Percentiles rank a stretch among this genome's conserved stretches.
Evolutionary conservation across 805 yeast species (phyloP).

Genomic region (Zygosaccharomyces kombuchaensis): DNA sequence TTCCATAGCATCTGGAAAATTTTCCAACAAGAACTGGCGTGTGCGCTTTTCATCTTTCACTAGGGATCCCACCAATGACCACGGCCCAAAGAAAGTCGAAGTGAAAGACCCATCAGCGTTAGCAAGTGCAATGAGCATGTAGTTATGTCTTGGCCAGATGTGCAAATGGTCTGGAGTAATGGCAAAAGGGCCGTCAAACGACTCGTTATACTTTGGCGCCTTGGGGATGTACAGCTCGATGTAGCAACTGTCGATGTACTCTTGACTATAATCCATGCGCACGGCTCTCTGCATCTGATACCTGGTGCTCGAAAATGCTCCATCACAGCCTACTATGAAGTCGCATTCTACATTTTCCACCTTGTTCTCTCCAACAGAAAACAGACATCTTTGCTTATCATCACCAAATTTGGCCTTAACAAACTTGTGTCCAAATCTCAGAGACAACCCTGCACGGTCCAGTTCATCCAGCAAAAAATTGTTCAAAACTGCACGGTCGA

Average conservation of each 20-base stretch:
- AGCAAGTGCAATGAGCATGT: conserved; percentile 87
- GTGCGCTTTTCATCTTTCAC: conserved; percentile 41
- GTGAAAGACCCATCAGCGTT: conserved; percentile 85
- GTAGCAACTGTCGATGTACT: conserved; percentile 79
- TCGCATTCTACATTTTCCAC: conserved; percentile 39
- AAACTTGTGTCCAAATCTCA: conserved; percentile 54
- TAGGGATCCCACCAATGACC: conserved; percentile 56
- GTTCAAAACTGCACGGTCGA: conserved; percentile 71
- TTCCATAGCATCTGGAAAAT: conserved; percentile 72
- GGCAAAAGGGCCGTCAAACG: conserved; percentile 39
- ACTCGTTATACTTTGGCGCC: conserved; percentile 30
- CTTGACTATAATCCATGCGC: conserved; percentile 68
- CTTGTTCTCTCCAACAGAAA: conserved; percentile 21
- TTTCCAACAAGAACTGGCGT: conserved; percentile 47
- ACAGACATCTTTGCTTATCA: conserved; percentile 23
- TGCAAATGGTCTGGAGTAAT: conserved; percentile 76
- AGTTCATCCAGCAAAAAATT: conserved; percentile 60
- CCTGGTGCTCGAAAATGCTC: conserved; percentile 72
- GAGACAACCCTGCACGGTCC: conserved; percentile 44
- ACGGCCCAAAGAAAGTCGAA: conserved; percentile 82
- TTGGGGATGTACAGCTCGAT: conserved; percentile 76
- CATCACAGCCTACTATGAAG: conserved; percentile 79
- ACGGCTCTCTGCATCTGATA: conserved; percentile 59
- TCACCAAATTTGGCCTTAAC: conserved; percentile 37
- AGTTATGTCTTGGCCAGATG: conserved; percentile 86